Base-by-base conservation (phyloP, 2,329 filamentous ascomycete species). In the Plectosphaerella sp. region DNA sequence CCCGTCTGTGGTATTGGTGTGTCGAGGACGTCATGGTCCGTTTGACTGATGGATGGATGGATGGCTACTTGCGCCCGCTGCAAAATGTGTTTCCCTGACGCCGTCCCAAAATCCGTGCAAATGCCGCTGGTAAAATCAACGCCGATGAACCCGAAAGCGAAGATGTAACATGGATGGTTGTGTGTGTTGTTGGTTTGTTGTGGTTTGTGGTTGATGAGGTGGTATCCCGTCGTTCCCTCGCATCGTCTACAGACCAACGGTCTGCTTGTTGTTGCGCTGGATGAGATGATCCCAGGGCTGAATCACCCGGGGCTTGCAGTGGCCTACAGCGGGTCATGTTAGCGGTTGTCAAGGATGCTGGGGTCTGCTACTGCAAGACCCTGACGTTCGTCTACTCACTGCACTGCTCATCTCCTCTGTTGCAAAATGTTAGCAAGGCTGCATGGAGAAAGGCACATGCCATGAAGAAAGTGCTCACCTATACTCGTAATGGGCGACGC, bases 401-500 rank as follows among this genome's bases (percentile, higher is more conserved):
- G 58, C 72, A 74, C 52, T 74, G 71, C 55, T 74, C 72, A 56
- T 74, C 70, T 55, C 71, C 71, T 65, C 71, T 74, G 20, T 28
- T 16, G 53, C 51, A 49, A 37, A 52, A 7, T 35, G 58, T 70
- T 56, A 67, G 65, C 52, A 51, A 37, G 24, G 45, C 20, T 50
- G 22, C 37, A 7, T 16, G 35, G 24, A 22, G 16, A 33, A 24
- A 28, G 28, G 33, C 41, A 25, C 33, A 42, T 24, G 15, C 18
- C 6, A 22, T 22, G 3, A 4, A 3, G 39, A 16, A 11, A 10
- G 10, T 41, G 66, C 69, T 63, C 54, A 74, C 71, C 72, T 72
- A 60, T 73, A 75, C 57, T 74, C 71, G 53, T 72, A 74, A 64
- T 72, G 73, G 39, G 73, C 71, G 41, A 75, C 69, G 6, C 62